Conservation (phyloP, 2,329 filamentous ascomycete species). For the Cytospora schulzeri region DNA sequence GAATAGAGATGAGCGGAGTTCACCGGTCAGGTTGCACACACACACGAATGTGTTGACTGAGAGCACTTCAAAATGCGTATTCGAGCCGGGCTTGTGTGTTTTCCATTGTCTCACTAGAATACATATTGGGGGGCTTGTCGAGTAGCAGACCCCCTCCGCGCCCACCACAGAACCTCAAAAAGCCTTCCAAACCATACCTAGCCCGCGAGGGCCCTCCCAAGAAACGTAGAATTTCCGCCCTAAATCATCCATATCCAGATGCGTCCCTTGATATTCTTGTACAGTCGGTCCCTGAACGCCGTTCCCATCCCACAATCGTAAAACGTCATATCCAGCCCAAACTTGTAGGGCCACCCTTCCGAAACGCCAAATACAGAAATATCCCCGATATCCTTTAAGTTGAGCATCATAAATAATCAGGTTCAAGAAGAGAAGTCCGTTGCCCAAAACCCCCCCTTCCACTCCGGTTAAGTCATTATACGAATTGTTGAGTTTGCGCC, state of each 20-base stretch:
- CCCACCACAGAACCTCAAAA: neutral
- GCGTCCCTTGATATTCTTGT: neutral
- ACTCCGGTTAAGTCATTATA: neutral
- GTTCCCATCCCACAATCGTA: neutral
- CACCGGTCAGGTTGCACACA: neutral
- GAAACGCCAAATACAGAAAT: neutral
- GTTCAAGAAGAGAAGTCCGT: neutral
- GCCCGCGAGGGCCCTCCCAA: neutral
- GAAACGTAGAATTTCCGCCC: neutral
- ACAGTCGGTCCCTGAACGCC: neutral
- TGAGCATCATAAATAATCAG: neutral
- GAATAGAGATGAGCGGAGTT: neutral
- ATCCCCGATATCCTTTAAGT: neutral
- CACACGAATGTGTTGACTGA: neutral
- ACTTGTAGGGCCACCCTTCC: neutral
- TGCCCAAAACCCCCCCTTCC: neutral
- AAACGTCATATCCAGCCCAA: neutral
- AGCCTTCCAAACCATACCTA: neutral
- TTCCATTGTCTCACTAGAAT: neutral
- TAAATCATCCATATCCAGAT: neutral
- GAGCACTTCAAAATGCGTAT: neutral
- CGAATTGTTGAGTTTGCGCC: constrained; percentile 11
- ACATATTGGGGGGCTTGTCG: neutral
- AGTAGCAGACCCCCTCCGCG: too few species aligned
- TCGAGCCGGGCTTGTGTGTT: neutral